Evolutionary conservation across 2,329 filamentous ascomycete genomes (phyloP), one percentile per base, ranked within the genome.

Genomic region (Talaromyces amestolkiae): DNA sequence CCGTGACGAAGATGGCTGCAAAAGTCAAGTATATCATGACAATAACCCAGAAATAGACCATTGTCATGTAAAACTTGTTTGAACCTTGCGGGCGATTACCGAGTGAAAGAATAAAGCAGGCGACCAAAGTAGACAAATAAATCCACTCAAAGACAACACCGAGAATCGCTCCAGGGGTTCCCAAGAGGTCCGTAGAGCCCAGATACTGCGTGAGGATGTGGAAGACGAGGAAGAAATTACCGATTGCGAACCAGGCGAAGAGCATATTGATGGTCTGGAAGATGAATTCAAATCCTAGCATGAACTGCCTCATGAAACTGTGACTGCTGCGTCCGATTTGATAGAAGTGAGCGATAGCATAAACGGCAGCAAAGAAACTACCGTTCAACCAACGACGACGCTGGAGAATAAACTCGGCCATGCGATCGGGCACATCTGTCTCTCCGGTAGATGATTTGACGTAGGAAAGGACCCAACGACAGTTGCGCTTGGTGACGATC

Each of bases 171-270:
- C 95, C 95, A 10, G 87, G 87, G 4, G 85, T 88, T 58, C 93
- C 92, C 1, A 97, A 85, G 31, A 97, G 84, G 37, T 85, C 78
- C 0, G 80, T 72, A 31, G 86, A 84, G 54, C 92, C 90, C 69
- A 99, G 83, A 73, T 93, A 97, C 11, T 88, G 90, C 1, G 94
- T 98, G 69, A 99, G 83, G 75, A 99, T 98, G 78, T 93, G 93
- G 83, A 99, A 99, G 71, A 99, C 94, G 74, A 99, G 82, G 86
- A 98, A 99, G 85, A 99, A 99, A 81, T 99, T 99, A 75, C 95
- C 87, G 74, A 98, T 95, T 72, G 91, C 92, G 76, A 99, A 98
- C 95, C 95, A 99, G 62, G 95, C 93, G 77, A 98, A 99, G 74
- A 99, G 86, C 92, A 98, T 97, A 84, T 92, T 96, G 79, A 89